phyloP scores from a whole-genome alignment of 768 basidiomycete genomes.

The Mycena olivaceomarginata region DNA sequence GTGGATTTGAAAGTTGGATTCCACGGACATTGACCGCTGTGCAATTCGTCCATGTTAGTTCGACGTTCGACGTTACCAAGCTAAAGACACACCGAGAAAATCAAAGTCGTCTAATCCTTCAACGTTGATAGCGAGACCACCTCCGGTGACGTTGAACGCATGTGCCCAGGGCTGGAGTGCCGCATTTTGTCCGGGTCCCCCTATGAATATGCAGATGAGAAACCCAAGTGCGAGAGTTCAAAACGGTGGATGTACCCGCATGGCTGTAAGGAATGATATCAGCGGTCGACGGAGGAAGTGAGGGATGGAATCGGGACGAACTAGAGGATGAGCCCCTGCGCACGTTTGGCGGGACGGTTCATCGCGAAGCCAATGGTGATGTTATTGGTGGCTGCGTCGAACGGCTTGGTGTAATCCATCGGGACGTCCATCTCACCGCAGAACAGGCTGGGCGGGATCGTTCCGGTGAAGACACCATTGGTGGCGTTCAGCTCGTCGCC shows the following conservation, averaged over 20 bases:
- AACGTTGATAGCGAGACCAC: background rate
- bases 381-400: constrained; percentile 17
- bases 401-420: constrained; percentile 37
- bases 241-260: constrained; percentile 13
- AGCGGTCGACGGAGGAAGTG: background rate
- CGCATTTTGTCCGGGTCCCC: constrained; percentile 41
- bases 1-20: constrained; percentile 39
- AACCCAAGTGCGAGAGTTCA: background rate
- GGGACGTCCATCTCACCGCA: constrained; percentile 41
- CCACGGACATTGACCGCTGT: constrained; percentile 44
- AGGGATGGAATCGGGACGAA: background rate
- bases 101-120: constrained; percentile 40
- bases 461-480: background rate
- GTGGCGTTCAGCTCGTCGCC: constrained; percentile 22
- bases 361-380: constrained; percentile 42
- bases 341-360: constrained; percentile 35
- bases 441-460: constrained; percentile 23
- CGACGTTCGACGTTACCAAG: background rate
- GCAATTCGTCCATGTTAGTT: background rate
- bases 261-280: background rate
- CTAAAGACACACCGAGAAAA: constrained; percentile 25
- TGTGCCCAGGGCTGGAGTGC: constrained; percentile 37
- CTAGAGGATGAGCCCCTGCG: constrained; percentile 26
- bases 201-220: constrained; percentile 7
- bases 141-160: constrained; percentile 32